These are phyloP conservation scores for Aaosphaeria arxii DNA, from an alignment of 2,329 filamentous ascomycete genomes.

Conservation along the genomic window DNA sequence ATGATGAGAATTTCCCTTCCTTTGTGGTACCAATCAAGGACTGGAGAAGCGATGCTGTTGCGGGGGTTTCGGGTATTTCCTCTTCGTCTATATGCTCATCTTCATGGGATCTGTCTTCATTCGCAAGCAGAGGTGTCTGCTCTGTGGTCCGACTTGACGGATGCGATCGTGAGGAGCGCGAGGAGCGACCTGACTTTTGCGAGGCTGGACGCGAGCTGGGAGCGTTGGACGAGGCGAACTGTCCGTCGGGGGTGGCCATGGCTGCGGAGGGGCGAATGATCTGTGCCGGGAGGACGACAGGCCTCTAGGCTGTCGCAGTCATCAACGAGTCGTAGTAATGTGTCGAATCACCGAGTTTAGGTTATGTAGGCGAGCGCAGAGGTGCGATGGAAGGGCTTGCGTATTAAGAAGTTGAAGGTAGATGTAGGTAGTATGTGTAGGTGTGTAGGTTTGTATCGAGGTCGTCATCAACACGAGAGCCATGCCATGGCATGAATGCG, in stretches of 20 bases:
- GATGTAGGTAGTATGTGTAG: constrained; percentile 2
- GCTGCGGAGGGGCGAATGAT: constrained; percentile 4
- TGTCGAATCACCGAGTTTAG: not conserved
- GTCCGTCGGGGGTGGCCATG: constrained; percentile 34
- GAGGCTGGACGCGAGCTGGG: constrained; percentile 37
- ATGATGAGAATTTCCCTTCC: constrained; percentile 22
- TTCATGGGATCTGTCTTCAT: constrained; percentile 21
- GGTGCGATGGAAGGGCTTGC: not conserved
- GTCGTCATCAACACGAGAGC: not conserved
- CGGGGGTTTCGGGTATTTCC: constrained; percentile 23
- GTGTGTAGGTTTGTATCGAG: constrained; percentile 1
- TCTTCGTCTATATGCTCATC: constrained; percentile 18
- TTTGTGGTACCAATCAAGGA: constrained; percentile 25
- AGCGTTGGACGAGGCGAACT: constrained; percentile 35
- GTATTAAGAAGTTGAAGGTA: not conserved
- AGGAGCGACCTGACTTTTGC: constrained; percentile 33
- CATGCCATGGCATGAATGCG: constrained; percentile 5
- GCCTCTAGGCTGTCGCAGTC: not conserved
- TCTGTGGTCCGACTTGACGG: constrained; percentile 35
- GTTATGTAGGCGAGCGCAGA: not conserved
- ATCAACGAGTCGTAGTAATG: not conserved
- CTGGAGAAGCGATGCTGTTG: constrained; percentile 35
- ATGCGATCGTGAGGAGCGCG: constrained; percentile 28
- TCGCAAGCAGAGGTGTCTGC: constrained; percentile 38
- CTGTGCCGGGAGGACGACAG: not conserved